Evolutionary conservation across 257 asterid species (phyloP).

Genomic region (Solanum piurae): DNA sequence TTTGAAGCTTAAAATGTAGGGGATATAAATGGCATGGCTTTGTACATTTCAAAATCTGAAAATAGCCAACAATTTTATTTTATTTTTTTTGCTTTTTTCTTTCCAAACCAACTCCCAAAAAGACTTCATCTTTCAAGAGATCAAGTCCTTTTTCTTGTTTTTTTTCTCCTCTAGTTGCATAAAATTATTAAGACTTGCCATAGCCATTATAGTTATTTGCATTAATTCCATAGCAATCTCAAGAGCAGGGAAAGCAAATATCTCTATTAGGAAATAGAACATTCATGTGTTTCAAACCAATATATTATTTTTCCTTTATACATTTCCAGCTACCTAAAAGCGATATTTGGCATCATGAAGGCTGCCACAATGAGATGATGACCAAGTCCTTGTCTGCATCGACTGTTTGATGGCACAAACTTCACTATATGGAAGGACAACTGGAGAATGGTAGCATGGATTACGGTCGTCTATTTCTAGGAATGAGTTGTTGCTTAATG

Average conservation of each 20-base stretch:
- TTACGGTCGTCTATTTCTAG: not conserved
- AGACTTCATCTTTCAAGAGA: not conserved
- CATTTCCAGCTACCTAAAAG: not conserved
- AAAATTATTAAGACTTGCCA: not conserved
- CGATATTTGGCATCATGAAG: not conserved
- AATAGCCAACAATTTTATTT: not conserved
- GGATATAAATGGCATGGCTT: not conserved
- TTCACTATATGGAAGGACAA: not conserved
- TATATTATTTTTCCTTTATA: not conserved
- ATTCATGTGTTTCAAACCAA: not conserved
- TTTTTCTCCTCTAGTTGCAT: not conserved
- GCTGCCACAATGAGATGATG: not conserved
- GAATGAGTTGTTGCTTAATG: not conserved
- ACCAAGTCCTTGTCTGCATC: not conserved
- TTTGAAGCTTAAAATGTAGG: not conserved
- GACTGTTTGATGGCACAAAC: not conserved
- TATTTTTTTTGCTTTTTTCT: not conserved
- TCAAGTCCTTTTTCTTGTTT: not conserved
- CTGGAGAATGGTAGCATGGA: not conserved
- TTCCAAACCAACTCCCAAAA: not conserved
- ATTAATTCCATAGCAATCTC: not conserved
- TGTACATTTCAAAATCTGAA: not conserved
- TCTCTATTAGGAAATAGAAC: not conserved
- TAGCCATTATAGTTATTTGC: not conserved
- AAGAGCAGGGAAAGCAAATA: not conserved